phyloP scores from a whole-genome alignment of 2,329 filamentous ascomycete genomes.

The Achaetomium macrosporum region DNA sequence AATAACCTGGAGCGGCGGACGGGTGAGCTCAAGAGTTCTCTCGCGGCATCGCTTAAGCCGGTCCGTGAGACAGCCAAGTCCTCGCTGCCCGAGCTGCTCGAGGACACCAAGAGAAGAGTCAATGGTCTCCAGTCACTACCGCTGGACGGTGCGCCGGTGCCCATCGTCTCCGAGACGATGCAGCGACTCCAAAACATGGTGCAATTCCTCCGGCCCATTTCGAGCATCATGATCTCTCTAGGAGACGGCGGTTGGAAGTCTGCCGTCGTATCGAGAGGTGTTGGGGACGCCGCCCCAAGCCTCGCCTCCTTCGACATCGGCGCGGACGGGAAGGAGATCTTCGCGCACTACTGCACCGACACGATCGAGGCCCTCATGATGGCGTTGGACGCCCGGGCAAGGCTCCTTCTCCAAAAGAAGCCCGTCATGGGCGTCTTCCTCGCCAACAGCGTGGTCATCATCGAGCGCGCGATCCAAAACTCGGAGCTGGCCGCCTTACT shows the following conservation, averaged over 20 bases:
- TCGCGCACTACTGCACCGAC: conserved; percentile 84
- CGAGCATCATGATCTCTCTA: conserved; percentile 83
- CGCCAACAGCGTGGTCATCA: conserved; percentile 77
- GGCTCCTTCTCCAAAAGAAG: conserved; percentile 68
- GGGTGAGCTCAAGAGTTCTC: conserved; percentile 74
- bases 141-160: conserved; percentile 68
- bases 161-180: conserved; percentile 79
- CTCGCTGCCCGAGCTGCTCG: conserved; percentile 75
- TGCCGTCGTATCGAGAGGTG: conserved; percentile 42
- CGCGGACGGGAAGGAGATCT: conserved; percentile 80
- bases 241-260: conserved; percentile 87
- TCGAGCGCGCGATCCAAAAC: conserved; percentile 76
- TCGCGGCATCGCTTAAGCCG: conserved; percentile 82
- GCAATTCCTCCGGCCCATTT: conserved; percentile 76
- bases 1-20: conserved; percentile 75
- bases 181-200: conserved; percentile 80
- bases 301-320: conserved; percentile 78
- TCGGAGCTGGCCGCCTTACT: conserved; percentile 74
- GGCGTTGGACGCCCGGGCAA: conserved; percentile 68
- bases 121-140: conserved; percentile 62
- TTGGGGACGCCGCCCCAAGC: conserved; percentile 60
- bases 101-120: conserved; percentile 71
- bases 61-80: conserved; percentile 86
- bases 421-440: conserved; percentile 81
- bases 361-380: conserved; percentile 76